These are phyloP conservation scores for Haberlea rhodopensis DNA, from an alignment of 257 asterid species.

Conservation along the genomic window DNA sequence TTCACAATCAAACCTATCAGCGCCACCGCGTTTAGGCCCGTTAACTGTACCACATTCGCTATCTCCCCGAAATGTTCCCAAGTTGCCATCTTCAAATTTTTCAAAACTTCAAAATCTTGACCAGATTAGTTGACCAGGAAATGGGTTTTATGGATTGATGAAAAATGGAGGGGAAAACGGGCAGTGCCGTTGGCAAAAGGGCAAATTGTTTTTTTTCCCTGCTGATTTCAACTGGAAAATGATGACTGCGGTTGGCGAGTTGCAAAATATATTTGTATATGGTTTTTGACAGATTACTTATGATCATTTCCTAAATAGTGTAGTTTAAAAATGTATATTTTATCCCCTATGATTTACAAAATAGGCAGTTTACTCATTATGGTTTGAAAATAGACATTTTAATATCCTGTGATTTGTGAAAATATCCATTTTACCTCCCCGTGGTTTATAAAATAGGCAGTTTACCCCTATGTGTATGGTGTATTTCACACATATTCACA, in stretches of 20 bases:
- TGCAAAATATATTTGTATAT: no score
- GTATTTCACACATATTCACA: no score
- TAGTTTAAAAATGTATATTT: no score
- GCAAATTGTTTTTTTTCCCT: constrained; percentile 3
- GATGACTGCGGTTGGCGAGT: neutral
- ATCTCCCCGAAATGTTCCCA: constrained; percentile 66
- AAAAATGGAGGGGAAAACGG: neutral
- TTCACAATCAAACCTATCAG: constrained; percentile 52
- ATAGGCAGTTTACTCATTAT: no score
- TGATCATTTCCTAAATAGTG: no score
- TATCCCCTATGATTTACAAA: no score
- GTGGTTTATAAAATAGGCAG: no score
- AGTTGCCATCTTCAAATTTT: constrained; percentile 39
- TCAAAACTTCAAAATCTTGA: neutral
- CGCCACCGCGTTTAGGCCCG: constrained; percentile 56
- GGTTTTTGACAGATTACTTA: no score
- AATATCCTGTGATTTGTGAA: no score
- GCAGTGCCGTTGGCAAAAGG: constrained; percentile 23
- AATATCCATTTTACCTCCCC: no score
- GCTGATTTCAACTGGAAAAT: constrained; percentile 20
- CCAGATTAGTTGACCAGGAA: neutral
- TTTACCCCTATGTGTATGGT: no score
- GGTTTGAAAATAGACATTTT: no score
- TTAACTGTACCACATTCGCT: constrained; percentile 47
- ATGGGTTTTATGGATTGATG: constrained; percentile 10